Base-by-base conservation (phyloP, 2,329 filamentous ascomycete species). In the Aspergillus flavus region DNA sequence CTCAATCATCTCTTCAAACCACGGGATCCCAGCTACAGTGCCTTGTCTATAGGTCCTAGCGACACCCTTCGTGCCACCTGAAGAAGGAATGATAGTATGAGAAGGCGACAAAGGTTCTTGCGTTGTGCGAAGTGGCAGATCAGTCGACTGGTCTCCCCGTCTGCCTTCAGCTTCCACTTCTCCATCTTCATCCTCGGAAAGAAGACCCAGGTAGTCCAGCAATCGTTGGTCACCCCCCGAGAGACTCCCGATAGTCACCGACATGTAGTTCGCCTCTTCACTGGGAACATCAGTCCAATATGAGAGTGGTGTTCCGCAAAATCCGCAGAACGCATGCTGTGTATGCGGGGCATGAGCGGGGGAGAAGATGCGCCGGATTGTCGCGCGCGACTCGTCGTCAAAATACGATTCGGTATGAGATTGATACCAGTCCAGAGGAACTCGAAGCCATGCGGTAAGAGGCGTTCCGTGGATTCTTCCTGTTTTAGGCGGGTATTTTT, bases 251-350 rank as follows among this genome's bases (percentile, higher is more conserved):
- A 97, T 81, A 0, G 93, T 91, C 62, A 97, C 82, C 63, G 88
- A 89, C 79, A 97, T 93, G 74, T 86, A 94, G 9, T 93, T 88
- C 14, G 90, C 89, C 74, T 95, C 91, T 58, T 83, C 83, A 0
- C 78, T 80, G 0, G 91, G 90, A 28, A 86, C 79, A 76, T 96
- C 93, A 54, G 88, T 90, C 93, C 93, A 97, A 70, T 90, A 92
- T 0, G 90, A 90, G 59, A 97, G 81, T 14, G 91, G 91, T 0
- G 93, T 96, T 58, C 94, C 94, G 76, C 94, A 97, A 80, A 91
- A 96, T 28, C 94, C 94, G 79, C 94, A 97, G 78, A 97, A 97
- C 69, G 93, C 87, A 57, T 92, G 88, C 74, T 90, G 88, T 1
- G 86, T 83, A 70, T 85, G 80, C 58, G 84, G 83, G 58, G 86